Evolutionary conservation across 352 stramenopile genomes (phyloP).

Genomic region (Pythium aquatile): DNA sequence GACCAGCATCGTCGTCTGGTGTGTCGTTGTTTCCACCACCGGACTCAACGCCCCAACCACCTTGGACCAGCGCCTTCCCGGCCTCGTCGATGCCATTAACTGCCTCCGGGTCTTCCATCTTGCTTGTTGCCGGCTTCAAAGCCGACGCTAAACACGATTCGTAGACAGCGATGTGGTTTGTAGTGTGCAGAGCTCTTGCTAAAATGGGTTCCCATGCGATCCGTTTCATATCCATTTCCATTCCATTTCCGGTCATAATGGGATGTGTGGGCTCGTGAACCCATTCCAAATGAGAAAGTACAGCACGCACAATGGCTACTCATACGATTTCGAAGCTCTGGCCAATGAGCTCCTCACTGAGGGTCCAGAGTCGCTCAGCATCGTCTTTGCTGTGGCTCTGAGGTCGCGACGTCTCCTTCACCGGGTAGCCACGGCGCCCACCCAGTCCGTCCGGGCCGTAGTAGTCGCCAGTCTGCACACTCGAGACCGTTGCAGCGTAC

Average conservation of each 20-base stretch:
- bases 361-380: slow-evolving; percentile 10
- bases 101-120: slow-evolving; percentile 6
- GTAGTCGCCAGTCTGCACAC: slow-evolving; percentile 26
- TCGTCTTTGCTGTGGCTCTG: slow-evolving; percentile 17
- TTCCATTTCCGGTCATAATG: neutral
- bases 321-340: slow-evolving; percentile 4
- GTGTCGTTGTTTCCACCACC: slow-evolving; percentile 7
- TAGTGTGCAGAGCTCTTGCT: neutral
- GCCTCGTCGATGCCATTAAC: neutral
- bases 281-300: neutral
- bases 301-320: neutral
- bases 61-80: slow-evolving; percentile 24
- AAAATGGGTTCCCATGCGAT: slow-evolving; percentile 12
- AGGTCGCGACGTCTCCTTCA: slow-evolving; percentile 13
- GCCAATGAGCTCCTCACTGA: slow-evolving; percentile 15
- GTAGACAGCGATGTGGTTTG: too few relatives aligned
- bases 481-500: slow-evolving; percentile 28
- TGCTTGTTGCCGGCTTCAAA: neutral
- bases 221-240: slow-evolving; percentile 6
- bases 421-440: slow-evolving; percentile 12
- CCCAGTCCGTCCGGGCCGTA: slow-evolving; percentile 36
- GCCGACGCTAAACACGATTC: too few relatives aligned
- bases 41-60: slow-evolving; percentile 24
- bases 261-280: neutral
- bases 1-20: slow-evolving; percentile 6